These are phyloP conservation scores for Colletotrichum somersetense DNA, from an alignment of 2,329 filamentous ascomycete species.

Conservation along the genomic window DNA sequence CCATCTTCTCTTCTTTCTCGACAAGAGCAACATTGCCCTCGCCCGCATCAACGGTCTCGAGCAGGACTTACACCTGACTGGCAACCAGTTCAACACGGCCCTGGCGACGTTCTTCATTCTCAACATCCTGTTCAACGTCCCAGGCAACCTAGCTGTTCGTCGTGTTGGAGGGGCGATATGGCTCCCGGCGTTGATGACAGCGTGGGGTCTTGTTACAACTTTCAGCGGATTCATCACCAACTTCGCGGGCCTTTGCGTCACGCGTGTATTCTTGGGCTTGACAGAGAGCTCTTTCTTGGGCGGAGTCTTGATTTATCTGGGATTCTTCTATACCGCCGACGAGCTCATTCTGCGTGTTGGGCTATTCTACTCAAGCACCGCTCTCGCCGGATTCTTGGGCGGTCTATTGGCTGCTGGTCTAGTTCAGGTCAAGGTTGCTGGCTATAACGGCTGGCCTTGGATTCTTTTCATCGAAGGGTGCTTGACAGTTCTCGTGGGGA, in stretches of 20 bases:
- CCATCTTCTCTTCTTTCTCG: slow-evolving; percentile 41
- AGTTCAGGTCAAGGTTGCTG: slow-evolving; percentile 16
- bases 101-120: slow-evolving; percentile 45
- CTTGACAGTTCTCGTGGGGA: slow-evolving; percentile 33
- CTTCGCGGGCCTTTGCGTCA: slow-evolving; percentile 43
- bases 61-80: slow-evolving; percentile 22
- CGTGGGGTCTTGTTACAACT: slow-evolving; percentile 45
- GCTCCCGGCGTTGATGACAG: slow-evolving; percentile 42
- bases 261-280: slow-evolving; percentile 44
- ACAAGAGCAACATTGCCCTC: slow-evolving; percentile 42
- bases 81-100: slow-evolving; percentile 43
- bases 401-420: slow-evolving; percentile 38
- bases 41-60: slow-evolving; percentile 43
- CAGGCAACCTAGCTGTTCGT: slow-evolving; percentile 44
- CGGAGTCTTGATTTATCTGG: slow-evolving; percentile 45
- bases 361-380: slow-evolving; percentile 44
- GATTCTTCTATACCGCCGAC: slow-evolving; percentile 46
- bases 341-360: slow-evolving; percentile 45
- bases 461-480: slow-evolving; percentile 42
- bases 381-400: slow-evolving; percentile 39
- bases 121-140: slow-evolving; percentile 46
- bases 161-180: slow-evolving; percentile 43
- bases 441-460: slow-evolving; percentile 42
- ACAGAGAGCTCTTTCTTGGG: slow-evolving; percentile 46
- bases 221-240: slow-evolving; percentile 44